Conservation (phyloP, 1,284 basidiomycete genomes). For the Rhodotorula sp. region DNA sequence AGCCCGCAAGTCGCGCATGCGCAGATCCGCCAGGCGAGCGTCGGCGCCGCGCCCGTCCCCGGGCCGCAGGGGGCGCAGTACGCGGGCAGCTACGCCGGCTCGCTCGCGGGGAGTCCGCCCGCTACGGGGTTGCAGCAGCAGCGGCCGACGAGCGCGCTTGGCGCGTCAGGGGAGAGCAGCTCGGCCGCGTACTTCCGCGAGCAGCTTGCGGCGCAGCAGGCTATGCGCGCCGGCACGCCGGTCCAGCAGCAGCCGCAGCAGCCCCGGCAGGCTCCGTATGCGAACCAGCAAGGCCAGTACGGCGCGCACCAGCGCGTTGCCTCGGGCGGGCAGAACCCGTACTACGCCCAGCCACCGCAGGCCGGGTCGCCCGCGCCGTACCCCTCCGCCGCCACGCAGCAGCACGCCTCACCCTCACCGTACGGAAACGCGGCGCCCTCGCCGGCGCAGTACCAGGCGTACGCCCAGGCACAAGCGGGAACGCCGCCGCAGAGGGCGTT, state of each 20-base stretch:
- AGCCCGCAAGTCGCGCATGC: constrained; percentile 29
- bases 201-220: constrained; percentile 16
- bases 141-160: constrained; percentile 14
- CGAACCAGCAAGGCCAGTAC: background rate
- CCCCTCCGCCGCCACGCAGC: background rate
- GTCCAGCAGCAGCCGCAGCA: constrained; percentile 7
- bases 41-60: constrained; percentile 3
- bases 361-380: background rate
- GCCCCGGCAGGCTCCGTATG: background rate
- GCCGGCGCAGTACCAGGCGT: background rate
- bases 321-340: constrained; percentile 1
- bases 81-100: constrained; percentile 21
- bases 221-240: background rate
- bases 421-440: constrained; percentile 1
- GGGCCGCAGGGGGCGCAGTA: constrained; percentile 9
- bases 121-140: background rate
- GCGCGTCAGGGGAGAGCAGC: constrained; percentile 5
- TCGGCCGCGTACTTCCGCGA: constrained; percentile 32
- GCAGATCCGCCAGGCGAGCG: constrained; percentile 19
- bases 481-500: background rate
- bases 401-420: background rate
- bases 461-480: background rate
- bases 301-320: constrained; percentile 14
- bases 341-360: background rate
- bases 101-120: constrained; percentile 27